Evolutionary conservation across 2,329 filamentous ascomycete species (phyloP), one percentile per base, ranked within the genome.

Genomic region (Hirsutella minnesotensis): DNA sequence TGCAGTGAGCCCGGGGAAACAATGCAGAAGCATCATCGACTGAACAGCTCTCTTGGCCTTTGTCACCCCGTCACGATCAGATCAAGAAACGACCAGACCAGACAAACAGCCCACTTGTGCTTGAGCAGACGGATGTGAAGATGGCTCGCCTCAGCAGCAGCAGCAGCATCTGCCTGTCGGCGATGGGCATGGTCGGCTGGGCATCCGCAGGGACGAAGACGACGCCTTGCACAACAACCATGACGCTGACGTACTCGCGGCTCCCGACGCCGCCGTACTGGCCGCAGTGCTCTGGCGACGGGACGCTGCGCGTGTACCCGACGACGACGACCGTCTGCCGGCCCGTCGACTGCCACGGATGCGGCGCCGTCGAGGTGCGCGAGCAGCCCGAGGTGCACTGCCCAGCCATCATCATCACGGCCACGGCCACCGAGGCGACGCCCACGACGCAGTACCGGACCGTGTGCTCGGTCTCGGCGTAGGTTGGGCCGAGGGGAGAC

Each of bases 271-370:
- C 49, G 16, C 65, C 58, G 29, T 51, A 47, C 46, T 59, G 55
- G 57, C 46, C 46, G 9, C 46, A 49, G 40, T 56, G 53, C 44
- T 42, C 38, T 2, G 50, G 42, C 13, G 42, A 57, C 27, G 50
- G 50, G 3, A 57, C 51, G 3, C 16, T 36, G 18, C 57, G 52
- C 7, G 30, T 50, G 13, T 60, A 58, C 44, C 51, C 57, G 1
- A 49, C 54, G 4, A 60, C 57, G 1, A 49, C 49, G 9, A 55
- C 54, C 7, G 7, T 52, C 2, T 50, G 45, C 18, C 45, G 39
- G 3, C 36, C 50, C 13, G 44, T 63, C 29, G 51, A 64, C 49
- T 64, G 61, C 44, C 46, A 55, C 37, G 61, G 58, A 2, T 63
- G 60, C 44, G 41, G 49, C 9, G 42, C 47, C 34, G 27, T 63